Evolutionary conservation across 2,329 filamentous ascomycete species (phyloP), one percentile per base, ranked within the genome.

Genomic region (Helotiales sp.): DNA sequence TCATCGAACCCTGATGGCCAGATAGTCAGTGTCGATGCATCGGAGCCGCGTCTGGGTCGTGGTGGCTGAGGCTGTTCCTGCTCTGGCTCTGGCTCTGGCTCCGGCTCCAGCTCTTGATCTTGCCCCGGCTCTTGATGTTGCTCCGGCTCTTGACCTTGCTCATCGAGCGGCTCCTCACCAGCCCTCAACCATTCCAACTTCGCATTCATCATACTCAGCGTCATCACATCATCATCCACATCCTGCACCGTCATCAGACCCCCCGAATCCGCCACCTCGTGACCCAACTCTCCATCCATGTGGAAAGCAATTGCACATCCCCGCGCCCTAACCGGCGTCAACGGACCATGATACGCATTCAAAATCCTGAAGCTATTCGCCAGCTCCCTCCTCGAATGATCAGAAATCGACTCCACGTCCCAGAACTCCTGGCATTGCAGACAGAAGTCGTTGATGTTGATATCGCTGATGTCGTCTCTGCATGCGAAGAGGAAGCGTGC

Each of bases 361-460:
- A n/a, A 8, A 6, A 28, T 52, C 6, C 61, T 20, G 17, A 63
- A 63, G 3, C 6, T 26, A 20, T 45, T 17, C 8, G 32, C 24
- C n/a, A 55, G 50, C 17, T 63, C 61, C 13, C 37, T 37, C 24
- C 40, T 34, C 11, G 22, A 17, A 1, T 55, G 13, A 20, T 13
- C 32, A 2, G 49, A 43, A 17, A 55, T 45, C 34, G 13, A 11
- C 8, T 32, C 20, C 17, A 20, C 20, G 28, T 24, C 26, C 34
- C 32, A 63, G 24, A 57, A 32, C 2, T 13, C 8, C 6, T 7
- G 34, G 24, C 61, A 63, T 10, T 2, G 2, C 3, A 13, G 20
- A 26, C 61, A 57, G 22, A 45, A 63, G 4, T 24, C 37, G 37
- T 63, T 32, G 50, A 58, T 52, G 50, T 34, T 50, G 59, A 61